phyloP scores from a whole-genome alignment of 2,329 filamentous ascomycete species.

The Diaporthe sp. region DNA sequence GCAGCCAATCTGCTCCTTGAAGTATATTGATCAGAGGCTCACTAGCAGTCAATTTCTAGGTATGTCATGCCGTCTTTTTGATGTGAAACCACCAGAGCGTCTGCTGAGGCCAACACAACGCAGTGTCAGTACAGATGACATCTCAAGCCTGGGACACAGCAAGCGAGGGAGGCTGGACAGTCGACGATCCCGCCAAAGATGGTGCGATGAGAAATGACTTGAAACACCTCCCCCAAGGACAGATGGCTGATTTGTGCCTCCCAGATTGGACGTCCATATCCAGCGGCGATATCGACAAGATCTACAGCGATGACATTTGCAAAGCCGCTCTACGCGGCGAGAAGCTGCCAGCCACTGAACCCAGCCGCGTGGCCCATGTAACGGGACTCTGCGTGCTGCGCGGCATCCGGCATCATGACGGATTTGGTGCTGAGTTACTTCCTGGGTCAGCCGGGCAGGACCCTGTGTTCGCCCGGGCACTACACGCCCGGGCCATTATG shows the following conservation, averaged over 20 bases:
- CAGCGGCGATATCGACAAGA: not conserved
- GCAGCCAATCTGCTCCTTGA: too few relatives aligned
- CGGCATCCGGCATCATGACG: not conserved
- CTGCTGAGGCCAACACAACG: not conserved
- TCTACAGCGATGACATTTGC: slow-evolving; percentile 3
- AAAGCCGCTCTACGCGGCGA: not conserved
- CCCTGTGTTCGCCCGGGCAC: not conserved
- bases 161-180: not conserved
- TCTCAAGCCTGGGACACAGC: not conserved
- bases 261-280: not conserved
- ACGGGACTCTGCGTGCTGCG: not conserved
- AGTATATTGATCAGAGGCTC: too few relatives aligned
- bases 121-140: not conserved
- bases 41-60: not conserved
- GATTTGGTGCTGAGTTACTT: not conserved
- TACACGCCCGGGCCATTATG: not conserved
- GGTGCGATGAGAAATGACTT: not conserved
- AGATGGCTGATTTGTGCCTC: not conserved
- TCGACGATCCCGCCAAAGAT: not conserved
- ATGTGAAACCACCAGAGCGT: not conserved
- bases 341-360: not conserved
- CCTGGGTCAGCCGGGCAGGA: not conserved
- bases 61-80: not conserved
- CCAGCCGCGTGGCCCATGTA: not conserved
- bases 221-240: too few relatives aligned